phyloP scores from a whole-genome alignment of 495 filamentous ascomycete genomes.

The Hypoxylon trugodes region DNA sequence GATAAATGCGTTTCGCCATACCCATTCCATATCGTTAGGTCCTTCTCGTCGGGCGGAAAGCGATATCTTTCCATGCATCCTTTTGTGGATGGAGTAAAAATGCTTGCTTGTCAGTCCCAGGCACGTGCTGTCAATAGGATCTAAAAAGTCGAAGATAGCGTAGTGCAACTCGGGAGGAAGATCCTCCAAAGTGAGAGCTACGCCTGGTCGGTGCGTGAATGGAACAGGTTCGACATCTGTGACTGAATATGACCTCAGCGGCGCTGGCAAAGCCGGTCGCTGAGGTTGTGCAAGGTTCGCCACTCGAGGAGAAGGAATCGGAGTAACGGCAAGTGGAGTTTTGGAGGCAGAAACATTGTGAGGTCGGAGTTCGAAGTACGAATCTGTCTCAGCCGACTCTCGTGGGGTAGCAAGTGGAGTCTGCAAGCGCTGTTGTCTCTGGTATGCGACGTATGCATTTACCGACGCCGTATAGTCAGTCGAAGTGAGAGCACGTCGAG shows the following conservation, averaged over 20 bases:
- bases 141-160: constrained; percentile 62
- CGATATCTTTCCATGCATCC: constrained; percentile 58
- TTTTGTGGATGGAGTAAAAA: constrained; percentile 61
- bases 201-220: constrained; percentile 48
- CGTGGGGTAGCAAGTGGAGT: constrained; percentile 22
- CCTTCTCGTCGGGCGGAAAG: constrained; percentile 58
- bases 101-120: constrained; percentile 61
- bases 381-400: constrained; percentile 25
- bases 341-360: constrained; percentile 4
- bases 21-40: constrained; percentile 64
- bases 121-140: constrained; percentile 63
- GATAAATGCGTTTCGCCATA: constrained; percentile 55
- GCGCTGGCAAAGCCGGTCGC: constrained; percentile 19
- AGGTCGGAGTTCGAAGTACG: constrained; percentile 24
- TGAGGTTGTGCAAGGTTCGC: neutral
- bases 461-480: constrained; percentile 21
- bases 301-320: constrained; percentile 5
- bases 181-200: constrained; percentile 49
- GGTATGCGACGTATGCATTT: constrained; percentile 7
- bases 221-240: constrained; percentile 57
- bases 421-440: constrained; percentile 22
- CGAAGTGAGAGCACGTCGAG: constrained; percentile 32
- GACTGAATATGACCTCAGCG: constrained; percentile 54
- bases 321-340: constrained; percentile 9
- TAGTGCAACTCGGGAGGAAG: constrained; percentile 68